Conservation (phyloP, 2,329 filamentous ascomycete species). For the Corniculantispora saksenae region DNA sequence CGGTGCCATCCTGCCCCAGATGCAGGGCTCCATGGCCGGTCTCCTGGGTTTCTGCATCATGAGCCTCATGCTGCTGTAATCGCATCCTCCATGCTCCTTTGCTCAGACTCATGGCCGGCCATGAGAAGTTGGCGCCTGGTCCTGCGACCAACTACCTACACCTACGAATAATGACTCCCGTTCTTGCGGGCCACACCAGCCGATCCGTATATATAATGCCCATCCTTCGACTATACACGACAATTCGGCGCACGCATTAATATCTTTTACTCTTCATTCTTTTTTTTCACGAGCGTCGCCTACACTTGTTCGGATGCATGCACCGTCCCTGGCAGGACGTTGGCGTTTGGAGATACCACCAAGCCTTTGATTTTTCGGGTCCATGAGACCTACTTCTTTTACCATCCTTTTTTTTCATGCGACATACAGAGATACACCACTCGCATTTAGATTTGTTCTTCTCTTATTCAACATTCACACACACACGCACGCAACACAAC, state of each 20-base stretch:
- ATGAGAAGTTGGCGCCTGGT: slow-evolving; percentile 10
- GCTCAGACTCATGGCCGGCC: slow-evolving; percentile 14
- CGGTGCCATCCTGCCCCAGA: slow-evolving; percentile 34
- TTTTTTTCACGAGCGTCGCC: neutral
- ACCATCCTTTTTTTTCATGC: neutral
- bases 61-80: slow-evolving; percentile 36
- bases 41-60: slow-evolving; percentile 40
- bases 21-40: slow-evolving; percentile 37
- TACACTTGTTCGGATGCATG: slow-evolving; percentile 17
- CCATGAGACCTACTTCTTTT: neutral
- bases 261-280: neutral
- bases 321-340: slow-evolving; percentile 25
- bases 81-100: neutral
- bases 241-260: slow-evolving; percentile 5
- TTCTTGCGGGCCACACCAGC: neutral
- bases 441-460: slow-evolving; percentile 10
- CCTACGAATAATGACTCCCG: slow-evolving; percentile 17
- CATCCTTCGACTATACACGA: neutral
- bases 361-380: neutral
- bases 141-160: neutral
- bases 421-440: slow-evolving; percentile 9
- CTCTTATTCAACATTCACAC: neutral
- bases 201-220: slow-evolving; percentile 12
- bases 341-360: slow-evolving; percentile 28
- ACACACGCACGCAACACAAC: neutral